Evolutionary conservation across 2,329 filamentous ascomycete species (phyloP).

Genomic region (Claviceps lovelessii): DNA sequence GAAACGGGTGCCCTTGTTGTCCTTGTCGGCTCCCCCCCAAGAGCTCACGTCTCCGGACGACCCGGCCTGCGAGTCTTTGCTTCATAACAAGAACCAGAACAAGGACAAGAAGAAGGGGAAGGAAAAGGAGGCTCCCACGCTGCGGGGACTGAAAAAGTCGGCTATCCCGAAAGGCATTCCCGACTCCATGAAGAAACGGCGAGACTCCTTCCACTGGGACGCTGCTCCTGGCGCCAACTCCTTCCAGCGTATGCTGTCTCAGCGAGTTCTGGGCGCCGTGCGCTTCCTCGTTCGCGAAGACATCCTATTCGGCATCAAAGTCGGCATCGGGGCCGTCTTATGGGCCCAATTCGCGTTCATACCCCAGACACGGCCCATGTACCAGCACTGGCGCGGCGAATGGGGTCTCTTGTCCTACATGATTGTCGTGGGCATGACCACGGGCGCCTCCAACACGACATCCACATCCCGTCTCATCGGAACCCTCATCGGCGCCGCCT

Average conservation of each 20-base stretch:
- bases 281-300: constrained; percentile 40
- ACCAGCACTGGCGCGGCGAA: constrained; percentile 82
- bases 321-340: constrained; percentile 74
- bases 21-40: background rate
- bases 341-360: constrained; percentile 87
- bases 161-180: constrained; percentile 43
- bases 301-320: constrained; percentile 73
- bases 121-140: constrained; percentile 22
- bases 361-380: constrained; percentile 60
- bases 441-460: constrained; percentile 88
- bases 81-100: constrained; percentile 19
- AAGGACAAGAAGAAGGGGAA: constrained; percentile 5
- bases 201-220: constrained; percentile 42
- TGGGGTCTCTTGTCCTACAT: constrained; percentile 96
- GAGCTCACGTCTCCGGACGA: constrained; percentile 16
- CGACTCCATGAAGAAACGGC: constrained; percentile 34
- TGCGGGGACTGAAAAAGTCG: constrained; percentile 32
- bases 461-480: constrained; percentile 75
- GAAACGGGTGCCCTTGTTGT: constrained; percentile 20
- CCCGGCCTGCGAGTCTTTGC: constrained; percentile 27
- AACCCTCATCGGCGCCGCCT: constrained; percentile 65
- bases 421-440: constrained; percentile 96
- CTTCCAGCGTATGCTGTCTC: constrained; percentile 30
- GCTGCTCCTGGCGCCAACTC: constrained; percentile 33
- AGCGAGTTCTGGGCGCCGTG: constrained; percentile 29